These are phyloP conservation scores for Solanum hybrid DNA, from an alignment of 305 asterid species.

Conservation along the genomic window DNA sequence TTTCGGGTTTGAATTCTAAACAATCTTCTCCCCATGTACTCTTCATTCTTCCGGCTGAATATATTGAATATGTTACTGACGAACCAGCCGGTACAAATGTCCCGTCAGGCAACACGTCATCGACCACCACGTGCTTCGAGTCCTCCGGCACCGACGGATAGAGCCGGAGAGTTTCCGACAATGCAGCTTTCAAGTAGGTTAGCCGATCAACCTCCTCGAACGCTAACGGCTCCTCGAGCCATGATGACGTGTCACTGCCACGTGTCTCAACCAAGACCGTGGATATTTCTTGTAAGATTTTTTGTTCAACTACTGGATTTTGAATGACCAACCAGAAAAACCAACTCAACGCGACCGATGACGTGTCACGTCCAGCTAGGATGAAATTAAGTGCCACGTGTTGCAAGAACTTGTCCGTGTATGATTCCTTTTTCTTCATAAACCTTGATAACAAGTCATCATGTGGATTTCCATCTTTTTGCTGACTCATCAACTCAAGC, in stretches of 20 bases:
- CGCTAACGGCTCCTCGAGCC: slow-evolving; percentile 51
- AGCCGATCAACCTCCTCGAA: slow-evolving; percentile 73
- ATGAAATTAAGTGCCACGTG: slow-evolving; percentile 90
- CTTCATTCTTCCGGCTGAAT: slow-evolving; percentile 83
- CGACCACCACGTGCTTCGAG: slow-evolving; percentile 66
- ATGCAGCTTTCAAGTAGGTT: slow-evolving; percentile 63
- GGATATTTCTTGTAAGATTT: slow-evolving; percentile 55
- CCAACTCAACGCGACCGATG: slow-evolving; percentile 89
- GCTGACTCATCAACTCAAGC: slow-evolving; percentile 52
- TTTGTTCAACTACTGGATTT: slow-evolving; percentile 49
- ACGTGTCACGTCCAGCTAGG: slow-evolving; percentile 93
- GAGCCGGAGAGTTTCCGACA: slow-evolving; percentile 71
- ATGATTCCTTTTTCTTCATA: slow-evolving; percentile 81
- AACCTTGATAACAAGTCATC: slow-evolving; percentile 78
- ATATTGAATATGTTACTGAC: slow-evolving; percentile 72
- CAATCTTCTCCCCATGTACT: slow-evolving; percentile 83
- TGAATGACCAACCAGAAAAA: slow-evolving; percentile 76
- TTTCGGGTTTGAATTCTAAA: slow-evolving; percentile 65
- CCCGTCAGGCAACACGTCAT: slow-evolving; percentile 75
- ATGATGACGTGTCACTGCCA: slow-evolving; percentile 32
- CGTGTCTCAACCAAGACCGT: slow-evolving; percentile 56
- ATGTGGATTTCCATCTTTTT: slow-evolving; percentile 38
- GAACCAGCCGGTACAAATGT: slow-evolving; percentile 87
- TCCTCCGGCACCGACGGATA: slow-evolving; percentile 95
- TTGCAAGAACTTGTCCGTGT: slow-evolving; percentile 58